Base-by-base conservation (phyloP, 306 rosid genomes). In the Abrus precatorius region DNA sequence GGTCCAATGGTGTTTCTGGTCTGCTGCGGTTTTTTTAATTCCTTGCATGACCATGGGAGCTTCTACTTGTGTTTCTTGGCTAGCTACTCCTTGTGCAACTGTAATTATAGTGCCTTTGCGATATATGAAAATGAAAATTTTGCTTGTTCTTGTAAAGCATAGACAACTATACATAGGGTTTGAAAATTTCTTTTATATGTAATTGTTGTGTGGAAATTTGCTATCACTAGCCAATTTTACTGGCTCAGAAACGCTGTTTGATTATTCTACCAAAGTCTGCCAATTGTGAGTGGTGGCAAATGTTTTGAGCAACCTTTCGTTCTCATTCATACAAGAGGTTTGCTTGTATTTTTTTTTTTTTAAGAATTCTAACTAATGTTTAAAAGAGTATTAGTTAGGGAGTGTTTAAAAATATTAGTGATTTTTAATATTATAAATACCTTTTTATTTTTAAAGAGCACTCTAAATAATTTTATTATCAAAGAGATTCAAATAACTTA, bases 21-120 rank as follows among this genome's bases (percentile, higher is more conserved):
- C 85, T 83, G 88, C 91, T 54, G 85, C 91, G 84, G 76, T 75
- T 87, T 84, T 92, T 90, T 68, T 44, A 20, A 30, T 64, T 83
- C 88, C 91, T 75, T 48, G 92, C 91, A 77, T 53, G 88, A 70
- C 77, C 88, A 69, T 59, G 78, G 84, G 82, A 75, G 74, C 44
- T 82, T 80, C 55, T 11, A 60, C 10, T 72, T 74, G 29, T 29
- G 32, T 69, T 54, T 65, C 59, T 65, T 64, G n/a, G 13, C 33
- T 87, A 20, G 20, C 14, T 87, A 13, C 55, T 82, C 34, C 57
- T 59, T 52, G 41, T 67, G 80, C 8, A 3, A 10, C 34, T 78
- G 70, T 69, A 63, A 63, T 60, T 69, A 3, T 52, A 12, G 52
- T 10, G 61, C 13, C 71, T 45, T 63, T 55, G 11, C n/a, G 70